These are phyloP conservation scores for Trichoderma gamsii DNA, from an alignment of 495 filamentous ascomycete genomes.

Conservation along the genomic window DNA sequence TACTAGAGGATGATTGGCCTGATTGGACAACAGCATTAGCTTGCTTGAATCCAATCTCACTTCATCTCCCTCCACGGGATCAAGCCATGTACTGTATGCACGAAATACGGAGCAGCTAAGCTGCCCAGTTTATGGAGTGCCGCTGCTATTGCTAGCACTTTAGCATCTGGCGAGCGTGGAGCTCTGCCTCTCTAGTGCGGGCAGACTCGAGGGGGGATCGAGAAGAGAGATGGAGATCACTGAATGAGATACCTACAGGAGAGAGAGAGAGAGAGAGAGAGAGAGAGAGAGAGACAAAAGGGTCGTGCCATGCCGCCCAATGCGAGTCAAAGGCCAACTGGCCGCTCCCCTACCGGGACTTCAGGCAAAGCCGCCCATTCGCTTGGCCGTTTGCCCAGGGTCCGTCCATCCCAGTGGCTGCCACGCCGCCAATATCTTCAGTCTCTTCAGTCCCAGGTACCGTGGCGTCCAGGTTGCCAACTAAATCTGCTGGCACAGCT, in stretches of 20 bases:
- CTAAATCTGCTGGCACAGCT: no score
- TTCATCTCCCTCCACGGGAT: no score
- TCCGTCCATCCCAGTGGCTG: neutral
- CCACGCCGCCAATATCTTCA: no score
- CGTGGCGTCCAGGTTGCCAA: no score
- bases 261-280: neutral
- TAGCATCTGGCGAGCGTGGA: neutral
- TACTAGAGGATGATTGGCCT: no score
- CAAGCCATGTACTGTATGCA: no score
- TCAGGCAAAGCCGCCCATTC: neutral
- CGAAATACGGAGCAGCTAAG: no score
- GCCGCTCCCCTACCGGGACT: conserved; percentile 1
- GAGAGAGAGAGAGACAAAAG: neutral
- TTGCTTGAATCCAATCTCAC: neutral
- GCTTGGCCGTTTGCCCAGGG: neutral
- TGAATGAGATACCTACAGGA: neutral
- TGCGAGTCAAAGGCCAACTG: neutral
- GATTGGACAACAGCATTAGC: neutral
- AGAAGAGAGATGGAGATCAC: neutral
- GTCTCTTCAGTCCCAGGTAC: no score
- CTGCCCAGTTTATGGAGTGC: no score
- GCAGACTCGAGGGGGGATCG: neutral
- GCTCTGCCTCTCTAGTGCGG: no score
- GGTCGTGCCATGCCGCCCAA: neutral
- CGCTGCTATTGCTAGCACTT: no score